Base-by-base conservation (phyloP, 805 yeast genomes). In the Wickerhamiella cacticola region DNA sequence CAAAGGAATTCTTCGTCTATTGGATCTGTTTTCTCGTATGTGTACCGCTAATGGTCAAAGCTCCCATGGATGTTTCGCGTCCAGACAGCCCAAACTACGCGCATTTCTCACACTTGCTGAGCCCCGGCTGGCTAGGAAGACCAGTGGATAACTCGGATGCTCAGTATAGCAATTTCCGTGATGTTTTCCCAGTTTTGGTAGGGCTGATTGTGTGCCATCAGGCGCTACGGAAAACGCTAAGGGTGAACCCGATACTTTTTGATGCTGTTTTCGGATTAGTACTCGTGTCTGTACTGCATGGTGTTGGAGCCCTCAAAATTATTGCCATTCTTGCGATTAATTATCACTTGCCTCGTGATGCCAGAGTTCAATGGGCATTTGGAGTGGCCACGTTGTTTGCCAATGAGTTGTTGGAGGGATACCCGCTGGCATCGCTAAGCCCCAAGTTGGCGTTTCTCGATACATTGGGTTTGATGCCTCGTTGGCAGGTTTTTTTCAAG, bases 401-500 rank as follows among this genome's bases (percentile, higher is more conserved):
- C 45, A 92, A 92, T 60, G 94, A 84, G 56, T 68, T 66, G 46
- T 77, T 70, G 52, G 70, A 87, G 46, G 69, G 73, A 18, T 70
- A 72, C 50, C 73, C 73, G 19, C 71, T 74, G 41, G 79, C 75
- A 0, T 56, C 59, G 8, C 40, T 78, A 5, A 57, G 60, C 46
- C 58, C 70, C 0, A 51, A 56, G 1, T 61, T 83, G n/a, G 60
- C 68, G 0, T 65, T 73, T 31, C 62, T 83, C 55, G 95, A 86
- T 57, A 56, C 74, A 0, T 80, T 74, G 55, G 72, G 73, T 42
- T 72, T 88, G 12, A 79, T 92, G 52, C 71, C 78, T 15, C 73
- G 97, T 56, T 92, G 99, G 99, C 96, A 92, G 60, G 96, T 92
- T 3, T 85, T 83, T 56, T 92, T 79, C 71, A 92, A 92, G 65